phyloP scores from a whole-genome alignment of 495 filamentous ascomycete species.

The Lophiotrema nucula region DNA sequence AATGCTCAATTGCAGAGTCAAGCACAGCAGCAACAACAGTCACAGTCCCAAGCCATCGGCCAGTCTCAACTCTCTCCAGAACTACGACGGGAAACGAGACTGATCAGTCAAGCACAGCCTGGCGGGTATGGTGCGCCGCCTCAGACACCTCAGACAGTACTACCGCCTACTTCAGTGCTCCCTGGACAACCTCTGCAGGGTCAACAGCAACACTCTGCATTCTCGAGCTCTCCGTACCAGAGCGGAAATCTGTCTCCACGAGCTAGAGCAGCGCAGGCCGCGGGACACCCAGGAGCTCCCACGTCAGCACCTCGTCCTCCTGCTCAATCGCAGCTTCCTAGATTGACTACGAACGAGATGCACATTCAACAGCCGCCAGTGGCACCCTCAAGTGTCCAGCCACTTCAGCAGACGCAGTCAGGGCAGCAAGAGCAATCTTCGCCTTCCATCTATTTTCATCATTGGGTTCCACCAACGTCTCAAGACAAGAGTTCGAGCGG shows the following conservation, averaged over 20 bases:
- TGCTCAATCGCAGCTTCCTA: conserved; percentile 47
- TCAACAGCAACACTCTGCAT: conserved; percentile 25
- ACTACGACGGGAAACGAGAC: conserved; percentile 47
- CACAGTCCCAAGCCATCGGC: conserved; percentile 43
- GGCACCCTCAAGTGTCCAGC: conserved; percentile 43
- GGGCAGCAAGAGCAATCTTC: conserved; percentile 53
- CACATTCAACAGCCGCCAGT: conserved; percentile 54
- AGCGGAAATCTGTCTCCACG: conserved; percentile 34
- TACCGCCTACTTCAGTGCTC: conserved; percentile 28
- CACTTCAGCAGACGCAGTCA: conserved; percentile 56
- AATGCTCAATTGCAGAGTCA: conserved; percentile 46
- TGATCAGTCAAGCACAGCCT: conserved; percentile 39
- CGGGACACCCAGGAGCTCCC: conserved; percentile 39
- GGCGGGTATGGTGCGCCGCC: conserved; percentile 27
- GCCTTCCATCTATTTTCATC: conserved; percentile 81
- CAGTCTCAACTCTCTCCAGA: conserved; percentile 39
- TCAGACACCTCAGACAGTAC: conserved; percentile 29
- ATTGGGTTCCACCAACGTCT: conserved; percentile 78
- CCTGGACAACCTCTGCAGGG: conserved; percentile 29
- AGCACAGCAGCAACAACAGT: conserved; percentile 51
- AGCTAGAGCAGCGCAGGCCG: conserved; percentile 39
- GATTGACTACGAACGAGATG: conserved; percentile 59
- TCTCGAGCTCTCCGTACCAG: conserved; percentile 24
- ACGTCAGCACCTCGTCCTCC: conserved; percentile 39
- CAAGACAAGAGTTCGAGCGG: conserved; percentile 53